These are phyloP conservation scores for Malus fusca DNA, from an alignment of 306 rosid genomes.

Conservation along the genomic window DNA sequence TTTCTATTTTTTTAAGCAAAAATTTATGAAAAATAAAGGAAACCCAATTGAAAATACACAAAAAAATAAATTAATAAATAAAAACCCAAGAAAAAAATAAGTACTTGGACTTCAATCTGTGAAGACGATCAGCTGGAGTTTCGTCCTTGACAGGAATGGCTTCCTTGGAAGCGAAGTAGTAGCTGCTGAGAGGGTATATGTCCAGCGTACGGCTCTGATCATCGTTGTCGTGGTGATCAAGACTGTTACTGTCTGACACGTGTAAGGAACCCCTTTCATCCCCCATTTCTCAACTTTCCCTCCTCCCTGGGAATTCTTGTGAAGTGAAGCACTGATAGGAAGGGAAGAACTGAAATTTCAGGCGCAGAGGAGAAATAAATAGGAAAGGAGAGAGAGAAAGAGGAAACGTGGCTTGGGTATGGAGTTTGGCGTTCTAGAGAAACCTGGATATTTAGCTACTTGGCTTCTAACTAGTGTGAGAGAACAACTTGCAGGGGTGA, in stretches of 20 bases:
- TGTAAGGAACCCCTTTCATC: slow-evolving; percentile 16
- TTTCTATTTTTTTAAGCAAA: not conserved
- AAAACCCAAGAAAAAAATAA: not conserved
- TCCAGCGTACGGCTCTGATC: slow-evolving; percentile 23
- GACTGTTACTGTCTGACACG: slow-evolving; percentile 11
- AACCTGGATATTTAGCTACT: not conserved
- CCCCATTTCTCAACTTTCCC: slow-evolving; percentile 28
- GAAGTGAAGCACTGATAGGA: not conserved
- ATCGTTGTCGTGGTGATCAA: not conserved
- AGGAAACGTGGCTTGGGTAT: not conserved
- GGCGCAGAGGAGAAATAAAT: not conserved
- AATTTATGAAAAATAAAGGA: not conserved
- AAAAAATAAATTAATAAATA: not conserved
- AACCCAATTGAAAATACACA: not conserved
- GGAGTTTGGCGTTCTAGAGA: slow-evolving; percentile 21
- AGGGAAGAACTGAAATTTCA: not conserved
- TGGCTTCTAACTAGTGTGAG: not conserved
- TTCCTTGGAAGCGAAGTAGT: slow-evolving; percentile 69
- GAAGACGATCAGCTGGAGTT: slow-evolving; percentile 42
- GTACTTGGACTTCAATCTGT: slow-evolving; percentile 56
- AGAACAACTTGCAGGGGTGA: not conserved
- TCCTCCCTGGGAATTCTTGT: not conserved
- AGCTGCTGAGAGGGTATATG: slow-evolving; percentile 59
- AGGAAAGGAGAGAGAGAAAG: not conserved
- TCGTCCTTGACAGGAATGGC: slow-evolving; percentile 45